Conservation (phyloP, 257 asterid species). For the Asclepias syriaca region DNA sequence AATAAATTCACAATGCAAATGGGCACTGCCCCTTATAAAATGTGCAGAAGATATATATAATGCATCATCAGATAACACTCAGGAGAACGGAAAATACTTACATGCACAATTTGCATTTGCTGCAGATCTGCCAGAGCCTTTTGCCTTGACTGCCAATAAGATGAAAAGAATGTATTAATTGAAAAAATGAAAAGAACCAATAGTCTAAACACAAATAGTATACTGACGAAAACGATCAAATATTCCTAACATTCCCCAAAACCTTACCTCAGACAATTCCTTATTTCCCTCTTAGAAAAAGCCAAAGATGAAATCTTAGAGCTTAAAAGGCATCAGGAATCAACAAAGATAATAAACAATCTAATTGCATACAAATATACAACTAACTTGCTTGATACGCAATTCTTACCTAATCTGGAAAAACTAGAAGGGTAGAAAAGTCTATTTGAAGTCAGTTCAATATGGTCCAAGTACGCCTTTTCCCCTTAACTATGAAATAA, state of each 20-base stretch:
- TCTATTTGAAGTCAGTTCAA: background rate
- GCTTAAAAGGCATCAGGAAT: background rate
- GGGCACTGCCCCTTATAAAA: background rate
- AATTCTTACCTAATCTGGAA: background rate
- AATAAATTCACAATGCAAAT: background rate
- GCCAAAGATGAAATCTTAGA: background rate
- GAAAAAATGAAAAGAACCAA: background rate
- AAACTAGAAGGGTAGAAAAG: too few relatives aligned
- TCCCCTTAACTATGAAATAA: background rate
- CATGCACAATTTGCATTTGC: constrained; percentile 85
- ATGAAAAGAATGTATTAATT: constrained; percentile 6
- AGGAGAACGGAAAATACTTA: constrained; percentile 38
- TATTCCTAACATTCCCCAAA: background rate
- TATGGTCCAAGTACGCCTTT: background rate
- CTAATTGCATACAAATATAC: background rate
- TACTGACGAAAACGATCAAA: too few relatives aligned
- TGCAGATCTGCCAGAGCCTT: constrained; percentile 81
- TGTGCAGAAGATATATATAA: background rate
- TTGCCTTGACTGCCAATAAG: constrained; percentile 85
- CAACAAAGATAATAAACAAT: background rate
- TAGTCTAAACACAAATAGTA: background rate
- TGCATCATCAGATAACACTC: background rate
- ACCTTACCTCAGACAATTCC: background rate
- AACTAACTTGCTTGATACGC: background rate
- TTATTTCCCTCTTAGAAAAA: background rate